These are phyloP conservation scores for Saccharum hybrid DNA, from an alignment of 202 grass and related monocot genomes.

Conservation along the genomic window DNA sequence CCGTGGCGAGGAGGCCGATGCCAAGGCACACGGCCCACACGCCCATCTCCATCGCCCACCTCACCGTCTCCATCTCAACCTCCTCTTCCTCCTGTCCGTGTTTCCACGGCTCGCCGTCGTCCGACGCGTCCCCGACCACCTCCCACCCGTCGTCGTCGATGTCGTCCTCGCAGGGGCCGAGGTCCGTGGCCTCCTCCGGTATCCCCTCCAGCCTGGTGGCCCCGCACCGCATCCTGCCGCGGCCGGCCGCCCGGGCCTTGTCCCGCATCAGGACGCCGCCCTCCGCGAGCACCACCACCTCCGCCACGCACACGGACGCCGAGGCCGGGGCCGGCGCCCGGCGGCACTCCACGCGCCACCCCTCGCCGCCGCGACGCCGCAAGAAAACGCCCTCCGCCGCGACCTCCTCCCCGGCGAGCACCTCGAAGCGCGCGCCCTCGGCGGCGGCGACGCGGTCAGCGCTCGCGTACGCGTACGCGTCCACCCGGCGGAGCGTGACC, in stretches of 20 bases:
- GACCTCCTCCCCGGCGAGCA: slow-evolving; percentile 44
- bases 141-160: slow-evolving; percentile 27
- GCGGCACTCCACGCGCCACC: slow-evolving; percentile 43
- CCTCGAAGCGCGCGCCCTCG: slow-evolving; percentile 66
- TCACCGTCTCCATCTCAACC: slow-evolving; percentile 25
- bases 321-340: neutral
- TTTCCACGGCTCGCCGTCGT: neutral
- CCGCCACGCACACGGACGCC: neutral
- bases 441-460: slow-evolving; percentile 48
- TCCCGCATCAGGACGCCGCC: slow-evolving; percentile 42
- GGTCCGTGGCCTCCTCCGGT: slow-evolving; percentile 55
- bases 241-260: slow-evolving; percentile 21
- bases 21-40: slow-evolving; percentile 72
- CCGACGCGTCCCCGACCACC: slow-evolving; percentile 32
- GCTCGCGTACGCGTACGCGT: slow-evolving; percentile 49
- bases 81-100: neutral
- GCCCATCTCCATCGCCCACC: slow-evolving; percentile 73
- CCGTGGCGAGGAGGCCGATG: slow-evolving; percentile 58
- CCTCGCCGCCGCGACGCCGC: neutral
- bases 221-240: slow-evolving; percentile 29
- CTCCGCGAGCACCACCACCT: slow-evolving; percentile 51
- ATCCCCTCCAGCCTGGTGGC: slow-evolving; percentile 59
- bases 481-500: slow-evolving; percentile 35
- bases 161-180: slow-evolving; percentile 38
- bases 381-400: slow-evolving; percentile 54